A percentile compares a stretch with the other conserved stretches of the same genome.
phyloP scores from a whole-genome alignment of 169 alveolate genomes.

The Eimeria necatrix region DNA sequence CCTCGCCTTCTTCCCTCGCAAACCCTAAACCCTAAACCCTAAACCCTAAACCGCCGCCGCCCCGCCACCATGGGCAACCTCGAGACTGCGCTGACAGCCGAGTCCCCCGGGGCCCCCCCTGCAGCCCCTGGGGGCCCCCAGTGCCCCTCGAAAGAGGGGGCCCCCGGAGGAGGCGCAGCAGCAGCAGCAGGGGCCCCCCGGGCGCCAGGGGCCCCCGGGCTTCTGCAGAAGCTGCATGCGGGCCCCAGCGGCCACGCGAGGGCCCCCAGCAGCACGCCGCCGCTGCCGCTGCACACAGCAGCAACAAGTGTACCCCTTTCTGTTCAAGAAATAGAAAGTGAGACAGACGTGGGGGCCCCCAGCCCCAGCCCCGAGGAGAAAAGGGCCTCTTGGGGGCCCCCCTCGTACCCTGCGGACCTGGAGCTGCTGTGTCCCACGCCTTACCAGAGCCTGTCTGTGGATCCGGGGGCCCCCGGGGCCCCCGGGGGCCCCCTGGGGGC shows the following conservation, averaged over 20 bases:
- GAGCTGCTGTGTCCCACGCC: slow-evolving; percentile 40
- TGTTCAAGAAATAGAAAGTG: slow-evolving; percentile 24
- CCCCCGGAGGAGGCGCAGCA: not conserved
- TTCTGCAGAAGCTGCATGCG: no score
- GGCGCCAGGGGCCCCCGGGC: no score
- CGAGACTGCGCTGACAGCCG: not conserved
- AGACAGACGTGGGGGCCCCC: slow-evolving; percentile 68
- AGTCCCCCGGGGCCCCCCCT: not conserved
- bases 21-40: no score
- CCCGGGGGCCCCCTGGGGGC: slow-evolving; percentile 9
- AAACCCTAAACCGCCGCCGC: no score
- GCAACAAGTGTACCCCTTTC: slow-evolving; percentile 21
- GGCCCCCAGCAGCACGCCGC: not conserved
- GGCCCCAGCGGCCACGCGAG: not conserved
- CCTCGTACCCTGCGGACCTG: not conserved
- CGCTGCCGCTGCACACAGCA: not conserved
- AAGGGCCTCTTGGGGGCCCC: slow-evolving; percentile 23
- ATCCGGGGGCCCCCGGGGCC: slow-evolving; percentile 32
- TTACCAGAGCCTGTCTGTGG: slow-evolving; percentile 37
- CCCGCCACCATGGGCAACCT: slow-evolving; percentile 20
- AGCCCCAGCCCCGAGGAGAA: slow-evolving; percentile 19
- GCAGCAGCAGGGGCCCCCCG: no score
- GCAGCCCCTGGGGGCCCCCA: not conserved
- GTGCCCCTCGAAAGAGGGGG: not conserved
- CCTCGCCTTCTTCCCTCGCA: no score